phyloP scores from a whole-genome alignment of 192 early-diverging fungal species.

The Dissophora globulifera region DNA sequence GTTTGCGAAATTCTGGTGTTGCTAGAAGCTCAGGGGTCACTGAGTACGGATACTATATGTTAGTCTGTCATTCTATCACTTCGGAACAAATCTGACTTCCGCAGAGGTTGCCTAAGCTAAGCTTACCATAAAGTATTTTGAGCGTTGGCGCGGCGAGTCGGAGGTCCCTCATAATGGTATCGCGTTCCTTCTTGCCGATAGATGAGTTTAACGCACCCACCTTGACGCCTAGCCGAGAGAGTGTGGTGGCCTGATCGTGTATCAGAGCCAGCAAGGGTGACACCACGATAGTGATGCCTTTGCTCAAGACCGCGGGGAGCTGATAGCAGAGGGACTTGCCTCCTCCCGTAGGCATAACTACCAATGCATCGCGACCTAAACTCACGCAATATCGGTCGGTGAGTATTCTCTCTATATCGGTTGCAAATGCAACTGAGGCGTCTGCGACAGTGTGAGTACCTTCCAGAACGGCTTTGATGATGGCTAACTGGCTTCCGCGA shows the following conservation, averaged over 20 bases:
- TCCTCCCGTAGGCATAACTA: slow-evolving; percentile 99
- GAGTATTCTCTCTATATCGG: too few species aligned
- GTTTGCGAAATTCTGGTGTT: slow-evolving; percentile 68
- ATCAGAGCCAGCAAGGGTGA: slow-evolving; percentile 97
- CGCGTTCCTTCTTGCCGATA: slow-evolving; percentile 58
- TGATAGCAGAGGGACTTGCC: slow-evolving; percentile 98
- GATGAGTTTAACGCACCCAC: slow-evolving; percentile 70
- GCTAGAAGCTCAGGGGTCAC: slow-evolving; percentile 88
- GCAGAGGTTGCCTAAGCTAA: neutral
- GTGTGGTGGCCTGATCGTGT: slow-evolving; percentile 89
- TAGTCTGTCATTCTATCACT: neutral
- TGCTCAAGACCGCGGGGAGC: slow-evolving; percentile 84
- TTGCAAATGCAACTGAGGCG: too few species aligned
- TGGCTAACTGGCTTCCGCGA: slow-evolving; percentile 29
- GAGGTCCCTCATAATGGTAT: slow-evolving; percentile 68
- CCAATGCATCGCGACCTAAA: slow-evolving; percentile 85
- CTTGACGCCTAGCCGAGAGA: slow-evolving; percentile 51
- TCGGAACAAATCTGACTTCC: neutral
- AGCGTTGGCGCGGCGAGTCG: slow-evolving; percentile 51
- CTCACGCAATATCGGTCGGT: too few species aligned
- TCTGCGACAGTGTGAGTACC: neutral
- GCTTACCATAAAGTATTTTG: slow-evolving; percentile 74
- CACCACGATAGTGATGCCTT: slow-evolving; percentile 88
- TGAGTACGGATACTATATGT: neutral
- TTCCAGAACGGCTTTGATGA: slow-evolving; percentile 23